These are phyloP conservation scores for Fusarium sp. DNA, from an alignment of 2,329 filamentous ascomycete species.

Conservation along the genomic window DNA sequence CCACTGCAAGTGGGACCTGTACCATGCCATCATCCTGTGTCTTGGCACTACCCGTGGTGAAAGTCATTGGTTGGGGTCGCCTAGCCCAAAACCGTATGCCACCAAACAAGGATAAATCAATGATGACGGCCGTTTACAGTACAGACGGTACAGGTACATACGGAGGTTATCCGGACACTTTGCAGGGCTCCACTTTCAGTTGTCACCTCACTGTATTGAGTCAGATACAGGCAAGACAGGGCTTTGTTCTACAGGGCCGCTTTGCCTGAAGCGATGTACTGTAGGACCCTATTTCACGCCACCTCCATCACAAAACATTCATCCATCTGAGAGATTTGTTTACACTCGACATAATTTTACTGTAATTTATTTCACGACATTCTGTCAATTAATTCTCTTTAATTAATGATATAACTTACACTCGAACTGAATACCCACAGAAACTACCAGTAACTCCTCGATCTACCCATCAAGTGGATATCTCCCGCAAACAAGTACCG, in stretches of 20 bases:
- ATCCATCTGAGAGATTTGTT: not conserved
- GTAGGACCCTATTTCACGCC: not conserved
- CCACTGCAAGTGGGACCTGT: constrained; percentile 24
- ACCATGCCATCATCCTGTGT: constrained; percentile 1
- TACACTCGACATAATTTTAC: not conserved
- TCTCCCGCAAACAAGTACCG: not conserved
- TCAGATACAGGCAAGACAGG: not conserved
- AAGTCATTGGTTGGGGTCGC: not conserved
- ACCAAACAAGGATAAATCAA: not conserved
- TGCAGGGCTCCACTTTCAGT: not conserved
- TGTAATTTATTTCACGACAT: too few species aligned
- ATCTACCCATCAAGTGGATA: constrained; percentile 33
- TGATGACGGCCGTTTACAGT: not conserved
- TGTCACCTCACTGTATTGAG: constrained; percentile 4
- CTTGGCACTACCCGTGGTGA: not conserved
- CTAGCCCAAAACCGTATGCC: too few species aligned
- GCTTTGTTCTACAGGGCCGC: not conserved
- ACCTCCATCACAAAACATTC: not conserved
- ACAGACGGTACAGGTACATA: not conserved
- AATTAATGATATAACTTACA: not conserved
- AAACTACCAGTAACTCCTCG: constrained; percentile 17
- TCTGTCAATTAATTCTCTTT: too few species aligned
- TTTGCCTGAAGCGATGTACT: not conserved
- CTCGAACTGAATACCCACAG: not conserved
- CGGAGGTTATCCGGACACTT: not conserved